Base-by-base conservation (phyloP, 192 early-diverging fungal species). In the Cetraspora pellucida region DNA sequence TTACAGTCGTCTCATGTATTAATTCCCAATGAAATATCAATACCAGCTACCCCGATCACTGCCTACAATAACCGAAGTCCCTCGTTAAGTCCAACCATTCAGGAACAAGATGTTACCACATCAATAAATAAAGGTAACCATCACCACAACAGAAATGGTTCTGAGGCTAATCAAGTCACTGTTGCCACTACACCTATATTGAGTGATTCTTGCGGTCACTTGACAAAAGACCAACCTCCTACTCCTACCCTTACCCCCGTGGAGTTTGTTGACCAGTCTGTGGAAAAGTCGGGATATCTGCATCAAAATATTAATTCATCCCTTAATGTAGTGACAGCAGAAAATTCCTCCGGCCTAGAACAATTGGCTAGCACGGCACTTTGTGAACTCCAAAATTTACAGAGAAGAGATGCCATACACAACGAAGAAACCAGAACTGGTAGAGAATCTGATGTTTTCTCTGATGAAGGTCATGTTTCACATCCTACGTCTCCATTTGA, bases 311-410 rank as follows among this genome's bases (percentile, higher is more conserved):
- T 37, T 37, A 37, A 37, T 37, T 1, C 37, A 37, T 7, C 37
- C 37, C 37, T 37, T 37, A 28, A 30, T 7, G 59, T 9, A 23
- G 55, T 28, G 14, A 28, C 16, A 25, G 27, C 59, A 2, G 25
- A 61, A 23, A 16, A 28, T 61, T 23, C 37, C n/a, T 65, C 63
- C 1, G 63, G 30, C 16, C 43, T 65, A 43, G 63, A 65, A 27
- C 63, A 65, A n/a, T 31, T 65, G 8, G 63, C 63, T n/a, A 65
- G 16, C 43, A 65, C 63, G n/a, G 63, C 63, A 31, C 63, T 65
- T 4, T 31, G 31, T 44, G 63, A 65, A 65, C 63, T 65, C 37
- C 63, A 65, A 65, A 65, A 65, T 16, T n/a, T 37, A 19, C 27
- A 43, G 21, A 30, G 63, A 65, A 65, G 31, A 65, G 31, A 65